These are phyloP conservation scores for Sechiopsis laciniata DNA, from an alignment of 306 rosid species.

Conservation along the genomic window DNA sequence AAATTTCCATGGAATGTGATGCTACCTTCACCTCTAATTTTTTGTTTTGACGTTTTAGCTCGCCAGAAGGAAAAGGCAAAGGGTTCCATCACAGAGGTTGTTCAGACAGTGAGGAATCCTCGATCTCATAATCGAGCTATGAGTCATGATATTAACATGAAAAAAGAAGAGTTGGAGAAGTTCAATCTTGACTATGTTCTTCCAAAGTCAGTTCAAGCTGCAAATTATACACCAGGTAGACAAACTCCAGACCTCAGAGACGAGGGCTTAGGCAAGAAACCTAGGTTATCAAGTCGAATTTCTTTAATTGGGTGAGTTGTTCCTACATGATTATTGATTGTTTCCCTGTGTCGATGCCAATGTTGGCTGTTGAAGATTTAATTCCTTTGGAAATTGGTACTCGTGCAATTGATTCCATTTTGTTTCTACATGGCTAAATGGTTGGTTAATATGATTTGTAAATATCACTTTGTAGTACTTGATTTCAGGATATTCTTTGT, in stretches of 20 bases:
- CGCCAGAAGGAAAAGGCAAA: conserved; percentile 87
- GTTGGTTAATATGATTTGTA: conserved; percentile 7
- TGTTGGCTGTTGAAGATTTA: not conserved
- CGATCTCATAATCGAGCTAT: conserved; percentile 34
- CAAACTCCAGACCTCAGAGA: conserved; percentile 40
- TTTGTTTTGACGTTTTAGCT: conserved; percentile 51
- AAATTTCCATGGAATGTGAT: not conserved
- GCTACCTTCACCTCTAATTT: conserved; percentile 26
- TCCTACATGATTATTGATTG: not conserved
- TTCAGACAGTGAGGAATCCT: conserved; percentile 74
- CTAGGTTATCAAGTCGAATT: conserved; percentile 40
- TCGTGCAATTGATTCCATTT: not conserved
- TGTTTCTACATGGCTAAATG: not conserved
- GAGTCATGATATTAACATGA: conserved; percentile 34
- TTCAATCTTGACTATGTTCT: conserved; percentile 46
- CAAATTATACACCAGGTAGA: conserved; percentile 32
- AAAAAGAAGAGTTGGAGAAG: conserved; percentile 48
- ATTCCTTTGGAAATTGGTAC: not conserved
- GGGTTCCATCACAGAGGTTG: conserved; percentile 76
- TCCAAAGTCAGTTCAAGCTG: conserved; percentile 51
- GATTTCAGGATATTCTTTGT: conserved; percentile 7
- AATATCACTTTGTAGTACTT: conserved; percentile 15
- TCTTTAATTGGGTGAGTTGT: conserved; percentile 53
- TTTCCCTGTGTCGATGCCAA: not conserved
- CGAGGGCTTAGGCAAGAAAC: conserved; percentile 31